phyloP scores from a whole-genome alignment of 192 early-diverging fungal genomes.

The Bifiguratus adelaidae region DNA sequence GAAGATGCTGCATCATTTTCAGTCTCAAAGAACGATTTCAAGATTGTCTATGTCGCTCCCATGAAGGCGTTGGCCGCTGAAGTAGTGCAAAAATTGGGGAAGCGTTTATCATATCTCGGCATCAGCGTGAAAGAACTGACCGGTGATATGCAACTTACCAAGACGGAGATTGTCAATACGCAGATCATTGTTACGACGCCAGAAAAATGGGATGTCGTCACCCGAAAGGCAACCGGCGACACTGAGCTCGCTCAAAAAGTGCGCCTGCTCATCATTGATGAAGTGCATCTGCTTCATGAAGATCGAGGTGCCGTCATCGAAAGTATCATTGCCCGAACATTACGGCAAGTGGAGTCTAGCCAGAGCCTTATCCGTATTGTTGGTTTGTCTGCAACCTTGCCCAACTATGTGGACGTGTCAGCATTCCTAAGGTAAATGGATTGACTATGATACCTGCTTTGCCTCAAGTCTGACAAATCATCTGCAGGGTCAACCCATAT shows the following conservation, averaged over 20 bases:
- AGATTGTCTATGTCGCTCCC: slow-evolving; percentile 96
- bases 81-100: slow-evolving; percentile 86
- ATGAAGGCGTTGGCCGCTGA: slow-evolving; percentile 98
- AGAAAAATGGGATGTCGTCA: slow-evolving; percentile 99
- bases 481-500: slow-evolving; percentile 73
- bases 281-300: slow-evolving; percentile 95
- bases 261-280: slow-evolving; percentile 89
- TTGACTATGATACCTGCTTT: background rate
- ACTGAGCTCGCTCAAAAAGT: slow-evolving; percentile 88
- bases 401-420: slow-evolving; percentile 96
- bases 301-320: slow-evolving; percentile 96
- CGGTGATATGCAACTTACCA: slow-evolving; percentile 97
- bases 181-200: slow-evolving; percentile 99
- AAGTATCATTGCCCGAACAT: slow-evolving; percentile 89
- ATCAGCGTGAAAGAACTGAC: slow-evolving; percentile 88
- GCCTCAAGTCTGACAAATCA: background rate
- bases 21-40: slow-evolving; percentile 83
- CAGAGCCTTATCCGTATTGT: slow-evolving; percentile 96
- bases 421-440: slow-evolving; percentile 60
- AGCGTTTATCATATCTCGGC: slow-evolving; percentile 72
- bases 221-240: slow-evolving; percentile 92
- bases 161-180: slow-evolving; percentile 82
- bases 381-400: slow-evolving; percentile 94
- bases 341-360: slow-evolving; percentile 81
- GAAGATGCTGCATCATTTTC: slow-evolving; percentile 32